Evolutionary conservation across 805 yeast genomes (phyloP).

Genomic region (Nakazawaea peltata): DNA sequence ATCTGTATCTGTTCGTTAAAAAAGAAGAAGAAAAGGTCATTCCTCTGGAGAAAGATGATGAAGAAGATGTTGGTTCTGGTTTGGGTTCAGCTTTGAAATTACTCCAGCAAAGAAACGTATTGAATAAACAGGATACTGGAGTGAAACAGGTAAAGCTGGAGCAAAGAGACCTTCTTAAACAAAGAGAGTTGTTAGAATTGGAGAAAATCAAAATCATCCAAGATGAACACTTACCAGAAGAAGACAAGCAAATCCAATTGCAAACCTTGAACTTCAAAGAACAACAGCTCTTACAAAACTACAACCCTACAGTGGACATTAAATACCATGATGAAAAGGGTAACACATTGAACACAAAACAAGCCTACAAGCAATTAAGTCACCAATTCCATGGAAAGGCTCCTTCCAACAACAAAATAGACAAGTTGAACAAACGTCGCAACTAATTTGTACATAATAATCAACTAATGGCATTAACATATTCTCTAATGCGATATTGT

Average conservation of each 20-base stretch:
- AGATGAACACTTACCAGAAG: slow-evolving; percentile 1
- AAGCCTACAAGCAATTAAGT: slow-evolving; percentile 71
- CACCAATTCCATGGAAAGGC: slow-evolving; percentile 67
- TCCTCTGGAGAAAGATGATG: slow-evolving; percentile 13
- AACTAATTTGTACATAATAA: background rate
- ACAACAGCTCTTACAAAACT: slow-evolving; percentile 18
- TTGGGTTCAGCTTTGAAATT: slow-evolving; percentile 27
- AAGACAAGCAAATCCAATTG: background rate
- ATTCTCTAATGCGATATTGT: too few relatives aligned
- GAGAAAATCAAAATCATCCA: slow-evolving; percentile 5
- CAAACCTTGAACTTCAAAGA: slow-evolving; percentile 6
- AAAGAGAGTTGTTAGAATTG: slow-evolving; percentile 11
- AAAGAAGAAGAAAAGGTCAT: slow-evolving; percentile 20
- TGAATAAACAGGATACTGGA: slow-evolving; percentile 3
- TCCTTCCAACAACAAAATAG: slow-evolving; percentile 6
- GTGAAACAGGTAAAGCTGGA: slow-evolving; percentile 11
- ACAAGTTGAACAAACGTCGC: background rate
- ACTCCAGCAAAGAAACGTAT: slow-evolving; percentile 15
- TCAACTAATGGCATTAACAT: too few relatives aligned
- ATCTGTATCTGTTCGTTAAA: too few relatives aligned
- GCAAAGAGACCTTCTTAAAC: slow-evolving; percentile 13
- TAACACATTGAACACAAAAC: slow-evolving; percentile 46
- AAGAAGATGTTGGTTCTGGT: slow-evolving; percentile 15
- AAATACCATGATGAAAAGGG: slow-evolving; percentile 63
- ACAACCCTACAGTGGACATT: slow-evolving; percentile 42